Evolutionary conservation across 2,329 filamentous ascomycete species (phyloP).

Genomic region (Balansia obtecta): DNA sequence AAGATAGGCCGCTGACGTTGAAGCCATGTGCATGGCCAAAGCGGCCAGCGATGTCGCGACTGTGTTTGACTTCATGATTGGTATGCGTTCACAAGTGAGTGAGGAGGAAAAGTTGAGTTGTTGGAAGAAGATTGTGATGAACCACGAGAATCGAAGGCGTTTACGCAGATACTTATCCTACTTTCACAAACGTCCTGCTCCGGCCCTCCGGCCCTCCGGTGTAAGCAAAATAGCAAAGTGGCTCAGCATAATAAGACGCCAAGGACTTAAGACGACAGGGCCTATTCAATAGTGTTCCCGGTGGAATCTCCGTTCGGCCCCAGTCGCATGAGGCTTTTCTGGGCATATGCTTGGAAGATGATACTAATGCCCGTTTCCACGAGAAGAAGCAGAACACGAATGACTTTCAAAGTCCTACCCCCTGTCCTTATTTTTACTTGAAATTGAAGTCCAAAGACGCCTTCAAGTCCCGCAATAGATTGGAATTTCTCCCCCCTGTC

Average conservation of each 20-base stretch:
- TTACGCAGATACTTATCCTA: background rate
- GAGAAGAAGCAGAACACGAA: too few relatives aligned
- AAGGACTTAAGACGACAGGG: background rate
- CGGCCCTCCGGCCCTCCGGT: background rate
- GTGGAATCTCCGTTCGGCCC: too few relatives aligned
- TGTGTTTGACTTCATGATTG: background rate
- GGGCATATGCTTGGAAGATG: too few relatives aligned
- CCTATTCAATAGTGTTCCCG: too few relatives aligned
- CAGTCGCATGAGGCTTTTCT: too few relatives aligned
- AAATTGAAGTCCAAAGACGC: too few relatives aligned
- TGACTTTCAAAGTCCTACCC: too few relatives aligned
- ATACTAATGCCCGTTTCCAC: too few relatives aligned
- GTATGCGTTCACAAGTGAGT: background rate
- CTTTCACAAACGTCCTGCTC: background rate
- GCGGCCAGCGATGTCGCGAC: background rate
- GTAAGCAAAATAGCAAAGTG: background rate
- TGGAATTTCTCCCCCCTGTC: too few relatives aligned
- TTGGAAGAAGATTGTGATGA: background rate
- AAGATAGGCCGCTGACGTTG: background rate
- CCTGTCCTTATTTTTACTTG: too few relatives aligned
- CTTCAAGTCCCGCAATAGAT: too few relatives aligned
- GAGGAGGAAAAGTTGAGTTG: background rate
- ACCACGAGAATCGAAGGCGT: background rate
- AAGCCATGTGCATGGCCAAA: background rate
- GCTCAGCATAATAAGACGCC: background rate